Conservation (phyloP, 1,284 basidiomycete species). For the Polyporus tsugae region DNA sequence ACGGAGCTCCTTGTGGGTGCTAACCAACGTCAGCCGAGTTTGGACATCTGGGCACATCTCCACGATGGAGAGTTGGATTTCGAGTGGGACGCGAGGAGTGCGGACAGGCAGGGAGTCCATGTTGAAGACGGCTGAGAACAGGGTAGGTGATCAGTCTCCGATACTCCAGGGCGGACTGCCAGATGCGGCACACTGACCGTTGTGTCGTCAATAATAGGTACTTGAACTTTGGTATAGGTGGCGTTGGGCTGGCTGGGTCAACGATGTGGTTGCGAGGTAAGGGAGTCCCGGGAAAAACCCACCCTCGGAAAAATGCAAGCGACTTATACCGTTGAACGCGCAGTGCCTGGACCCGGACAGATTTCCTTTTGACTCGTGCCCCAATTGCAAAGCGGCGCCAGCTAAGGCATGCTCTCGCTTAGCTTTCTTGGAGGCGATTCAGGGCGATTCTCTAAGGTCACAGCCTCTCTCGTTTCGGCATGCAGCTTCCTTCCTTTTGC, state of each 20-base stretch:
- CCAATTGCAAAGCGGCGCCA: not conserved
- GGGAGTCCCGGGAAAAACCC: not conserved
- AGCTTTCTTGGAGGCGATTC: not conserved
- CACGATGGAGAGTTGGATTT: not conserved
- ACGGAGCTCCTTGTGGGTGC: not conserved
- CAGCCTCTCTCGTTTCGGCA: not conserved
- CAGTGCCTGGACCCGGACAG: not conserved
- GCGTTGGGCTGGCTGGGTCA: too few species aligned
- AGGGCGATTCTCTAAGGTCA: not conserved
- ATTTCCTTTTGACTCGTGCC: not conserved
- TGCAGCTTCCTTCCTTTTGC: conserved; percentile 1
- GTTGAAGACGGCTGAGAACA: not conserved
- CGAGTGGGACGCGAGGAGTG: not conserved
- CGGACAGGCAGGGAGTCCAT: not conserved
- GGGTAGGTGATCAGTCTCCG: not conserved
- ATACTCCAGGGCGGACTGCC: not conserved
- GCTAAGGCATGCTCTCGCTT: not conserved
- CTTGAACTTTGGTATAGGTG: too few species aligned
- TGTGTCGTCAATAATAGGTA: not conserved
- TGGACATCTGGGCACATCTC: not conserved
- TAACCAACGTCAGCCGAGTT: not conserved
- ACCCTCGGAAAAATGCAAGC: not conserved
- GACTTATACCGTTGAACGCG: not conserved
- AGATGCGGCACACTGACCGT: not conserved
- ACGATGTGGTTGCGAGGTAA: too few species aligned